Conservation (phyloP, 2,329 filamentous ascomycete species). For the Didymella lethalis region DNA sequence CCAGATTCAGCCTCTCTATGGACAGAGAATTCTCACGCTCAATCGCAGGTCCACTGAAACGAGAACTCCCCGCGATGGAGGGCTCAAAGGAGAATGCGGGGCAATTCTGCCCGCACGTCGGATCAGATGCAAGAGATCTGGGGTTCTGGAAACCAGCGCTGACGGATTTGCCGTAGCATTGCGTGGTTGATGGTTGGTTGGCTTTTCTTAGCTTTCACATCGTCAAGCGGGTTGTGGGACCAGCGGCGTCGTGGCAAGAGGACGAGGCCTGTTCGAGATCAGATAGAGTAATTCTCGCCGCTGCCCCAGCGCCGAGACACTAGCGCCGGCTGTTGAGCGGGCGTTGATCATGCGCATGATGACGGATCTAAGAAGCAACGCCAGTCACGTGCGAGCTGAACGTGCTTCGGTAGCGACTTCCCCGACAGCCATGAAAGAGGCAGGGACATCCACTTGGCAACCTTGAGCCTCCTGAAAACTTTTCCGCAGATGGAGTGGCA, state of each 20-base stretch:
- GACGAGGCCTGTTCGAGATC: slow-evolving; percentile 19
- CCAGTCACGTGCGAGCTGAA: slow-evolving; percentile 22
- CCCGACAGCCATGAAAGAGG: slow-evolving; percentile 27
- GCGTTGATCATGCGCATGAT: slow-evolving; percentile 30
- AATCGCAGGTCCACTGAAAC: slow-evolving; percentile 31
- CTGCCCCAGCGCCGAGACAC: slow-evolving; percentile 9
- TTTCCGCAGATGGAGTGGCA: slow-evolving; percentile 19
- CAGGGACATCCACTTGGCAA: slow-evolving; percentile 25
- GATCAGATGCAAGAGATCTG: slow-evolving; percentile 21
- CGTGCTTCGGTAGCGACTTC: slow-evolving; percentile 29
- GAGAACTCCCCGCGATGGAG: slow-evolving; percentile 24
- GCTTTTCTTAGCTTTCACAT: slow-evolving; percentile 25
- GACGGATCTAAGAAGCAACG: slow-evolving; percentile 15
- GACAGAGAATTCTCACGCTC: slow-evolving; percentile 27
- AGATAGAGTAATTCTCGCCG: slow-evolving; percentile 43
- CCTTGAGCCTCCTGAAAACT: slow-evolving; percentile 21
- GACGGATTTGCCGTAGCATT: slow-evolving; percentile 21
- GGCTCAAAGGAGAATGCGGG: slow-evolving; percentile 30
- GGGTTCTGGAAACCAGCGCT: slow-evolving; percentile 33
- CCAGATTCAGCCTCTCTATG: slow-evolving; percentile 13
- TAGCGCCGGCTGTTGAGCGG: slow-evolving; percentile 23
- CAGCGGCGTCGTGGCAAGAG: slow-evolving; percentile 23
- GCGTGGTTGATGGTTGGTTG: slow-evolving; percentile 37
- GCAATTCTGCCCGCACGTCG: slow-evolving; percentile 41
- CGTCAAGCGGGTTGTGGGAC: slow-evolving; percentile 25